Percentiles rank a stretch among this genome's conserved stretches.
These are phyloP conservation scores for Phytophthora sp. DNA, from an alignment of 352 stramenopile genomes.

Conservation along the genomic window DNA sequence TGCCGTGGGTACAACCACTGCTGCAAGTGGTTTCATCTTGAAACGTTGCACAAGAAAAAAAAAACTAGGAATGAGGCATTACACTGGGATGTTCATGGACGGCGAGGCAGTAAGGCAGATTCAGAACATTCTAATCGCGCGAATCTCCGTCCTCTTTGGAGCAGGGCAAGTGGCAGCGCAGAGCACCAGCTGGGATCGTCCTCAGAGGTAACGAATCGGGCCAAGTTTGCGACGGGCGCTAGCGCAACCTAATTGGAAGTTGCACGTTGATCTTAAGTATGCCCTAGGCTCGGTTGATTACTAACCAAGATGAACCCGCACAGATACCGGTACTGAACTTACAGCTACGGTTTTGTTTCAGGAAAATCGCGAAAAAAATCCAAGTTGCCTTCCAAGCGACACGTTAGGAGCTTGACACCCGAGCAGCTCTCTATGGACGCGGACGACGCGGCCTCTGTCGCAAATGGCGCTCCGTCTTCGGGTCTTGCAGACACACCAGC, in stretches of 20 bases:
- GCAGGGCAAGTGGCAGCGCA: background rate
- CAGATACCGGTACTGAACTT: no score
- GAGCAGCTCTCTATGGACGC: constrained; percentile 21
- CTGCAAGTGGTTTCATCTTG: constrained; percentile 26
- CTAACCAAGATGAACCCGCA: no score
- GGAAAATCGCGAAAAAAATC: constrained; percentile 26
- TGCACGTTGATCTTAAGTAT: no score
- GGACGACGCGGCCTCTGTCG: constrained; percentile 8
- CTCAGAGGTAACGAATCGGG: constrained; percentile 2
- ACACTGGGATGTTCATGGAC: no score
- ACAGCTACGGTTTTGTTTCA: no score
- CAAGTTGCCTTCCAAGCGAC: constrained; percentile 2
- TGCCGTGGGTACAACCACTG: background rate
- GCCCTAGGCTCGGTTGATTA: no score
- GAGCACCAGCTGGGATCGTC: constrained; percentile 19
- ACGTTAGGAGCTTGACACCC: constrained; percentile 7
- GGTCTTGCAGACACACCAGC: background rate
- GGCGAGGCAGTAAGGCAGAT: constrained; percentile 4
- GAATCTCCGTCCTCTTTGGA: constrained; percentile 28
- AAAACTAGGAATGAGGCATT: constrained; percentile 11
- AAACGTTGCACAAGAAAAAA: no score
- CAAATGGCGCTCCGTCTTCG: constrained; percentile 2
- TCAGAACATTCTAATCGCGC: background rate
- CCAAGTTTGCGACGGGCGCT: constrained; percentile 18
- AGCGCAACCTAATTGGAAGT: constrained; percentile 15